Conservation (phyloP, 2,329 filamentous ascomycete genomes). For the Colletotrichum lentis region DNA sequence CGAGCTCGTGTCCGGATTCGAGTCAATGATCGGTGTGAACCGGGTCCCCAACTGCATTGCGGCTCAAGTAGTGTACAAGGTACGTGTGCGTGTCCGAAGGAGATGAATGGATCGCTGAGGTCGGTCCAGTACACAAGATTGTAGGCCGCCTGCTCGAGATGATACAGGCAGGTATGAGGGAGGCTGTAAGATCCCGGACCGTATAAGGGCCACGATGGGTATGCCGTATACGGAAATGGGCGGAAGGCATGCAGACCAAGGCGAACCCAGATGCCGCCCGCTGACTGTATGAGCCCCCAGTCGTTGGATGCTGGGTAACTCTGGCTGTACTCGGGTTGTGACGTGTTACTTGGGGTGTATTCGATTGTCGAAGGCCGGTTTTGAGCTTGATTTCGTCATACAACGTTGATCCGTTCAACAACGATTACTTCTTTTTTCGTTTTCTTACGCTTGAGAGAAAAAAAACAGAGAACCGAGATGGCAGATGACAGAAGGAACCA, state of each 20-base stretch:
- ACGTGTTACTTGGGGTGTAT: neutral
- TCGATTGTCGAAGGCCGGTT: neutral
- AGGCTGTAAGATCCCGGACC: neutral
- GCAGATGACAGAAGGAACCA: neutral
- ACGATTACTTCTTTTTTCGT: neutral
- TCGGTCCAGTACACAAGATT: neutral
- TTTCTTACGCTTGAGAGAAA: conserved; percentile 1
- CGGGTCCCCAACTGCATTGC: neutral
- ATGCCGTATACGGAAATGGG: conserved; percentile 1
- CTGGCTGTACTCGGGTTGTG: neutral
- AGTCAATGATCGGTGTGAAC: neutral
- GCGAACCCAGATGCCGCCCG: neutral
- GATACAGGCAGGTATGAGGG: neutral
- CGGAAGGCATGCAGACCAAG: neutral
- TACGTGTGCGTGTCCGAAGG: neutral
- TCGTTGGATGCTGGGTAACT: neutral
- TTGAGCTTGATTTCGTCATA: neutral
- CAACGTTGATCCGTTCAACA: neutral
- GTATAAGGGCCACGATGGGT: neutral
- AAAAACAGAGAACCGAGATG: neutral
- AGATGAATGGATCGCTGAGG: neutral
- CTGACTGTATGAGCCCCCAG: neutral
- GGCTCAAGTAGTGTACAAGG: neutral
- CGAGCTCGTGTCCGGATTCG: neutral
- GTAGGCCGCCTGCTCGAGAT: neutral